These are phyloP conservation scores for rapeseed (Brassica napus) DNA, from an alignment of 345 rosid species.

Conservation along the genomic window DNA sequence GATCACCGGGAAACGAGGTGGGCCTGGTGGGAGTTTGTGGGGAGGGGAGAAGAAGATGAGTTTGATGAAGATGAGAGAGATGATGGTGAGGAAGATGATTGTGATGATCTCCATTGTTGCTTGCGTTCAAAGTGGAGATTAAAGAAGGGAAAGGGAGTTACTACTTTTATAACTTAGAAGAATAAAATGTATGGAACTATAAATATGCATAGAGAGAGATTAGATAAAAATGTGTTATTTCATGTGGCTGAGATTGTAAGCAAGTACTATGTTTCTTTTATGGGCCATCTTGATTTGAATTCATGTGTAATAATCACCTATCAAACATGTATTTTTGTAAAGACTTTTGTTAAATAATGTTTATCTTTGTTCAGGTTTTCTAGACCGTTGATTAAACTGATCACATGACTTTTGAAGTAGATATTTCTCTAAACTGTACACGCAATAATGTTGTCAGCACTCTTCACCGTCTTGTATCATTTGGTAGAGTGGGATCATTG, in stretches of 20 bases:
- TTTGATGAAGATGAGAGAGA: conserved; percentile 21
- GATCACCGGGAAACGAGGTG: conserved; percentile 26
- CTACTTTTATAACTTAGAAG: background rate
- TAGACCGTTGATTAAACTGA: background rate
- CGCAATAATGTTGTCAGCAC: background rate
- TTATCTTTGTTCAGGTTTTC: background rate
- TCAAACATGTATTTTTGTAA: background rate
- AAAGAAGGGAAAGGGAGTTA: background rate
- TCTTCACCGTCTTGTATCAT: no score
- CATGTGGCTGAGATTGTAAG: background rate
- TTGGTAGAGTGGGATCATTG: background rate
- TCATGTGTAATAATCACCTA: background rate
- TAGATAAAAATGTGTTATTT: background rate
- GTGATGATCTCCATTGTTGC: conserved; percentile 38
- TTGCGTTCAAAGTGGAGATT: background rate
- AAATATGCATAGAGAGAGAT: background rate
- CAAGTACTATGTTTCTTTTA: background rate
- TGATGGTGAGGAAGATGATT: conserved; percentile 20
- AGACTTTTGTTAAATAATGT: background rate
- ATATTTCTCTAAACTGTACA: background rate
- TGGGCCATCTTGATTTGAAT: background rate
- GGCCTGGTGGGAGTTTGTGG: conserved; percentile 42
- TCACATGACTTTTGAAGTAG: background rate
- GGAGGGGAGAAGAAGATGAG: conserved; percentile 10
- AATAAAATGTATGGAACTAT: background rate